Evolutionary conservation across 1,139 yeast species (phyloP).

Genomic region (Geotrichum bryndzae): DNA sequence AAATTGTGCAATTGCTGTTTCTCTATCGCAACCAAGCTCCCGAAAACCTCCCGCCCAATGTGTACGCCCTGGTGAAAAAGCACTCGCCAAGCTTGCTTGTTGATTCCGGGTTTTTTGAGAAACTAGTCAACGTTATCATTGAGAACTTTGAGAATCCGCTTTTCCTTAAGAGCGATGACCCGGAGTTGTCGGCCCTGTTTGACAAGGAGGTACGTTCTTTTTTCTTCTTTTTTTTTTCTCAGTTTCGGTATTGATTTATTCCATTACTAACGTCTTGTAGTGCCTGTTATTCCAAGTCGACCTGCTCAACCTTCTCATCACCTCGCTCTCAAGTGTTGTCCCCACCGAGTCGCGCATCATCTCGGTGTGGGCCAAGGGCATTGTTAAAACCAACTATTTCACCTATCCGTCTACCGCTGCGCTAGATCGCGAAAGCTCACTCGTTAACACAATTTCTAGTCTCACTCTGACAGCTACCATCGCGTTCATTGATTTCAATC

Average conservation of each 20-base stretch:
- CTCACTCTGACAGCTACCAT: conserved; percentile 28
- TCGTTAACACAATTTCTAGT: conserved; percentile 18
- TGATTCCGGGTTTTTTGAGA: conserved; percentile 22
- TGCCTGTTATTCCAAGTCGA: conserved; percentile 19
- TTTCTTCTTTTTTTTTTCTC: not conserved
- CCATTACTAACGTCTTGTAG: not conserved
- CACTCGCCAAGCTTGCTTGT: conserved; percentile 27
- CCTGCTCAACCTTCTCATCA: conserved; percentile 29
- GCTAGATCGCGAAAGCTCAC: conserved; percentile 6
- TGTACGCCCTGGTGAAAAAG: conserved; percentile 12
- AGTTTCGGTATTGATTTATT: not conserved
- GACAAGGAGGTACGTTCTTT: conserved; percentile 18
- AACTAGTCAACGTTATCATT: conserved; percentile 19
- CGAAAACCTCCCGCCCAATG: conserved; percentile 3
- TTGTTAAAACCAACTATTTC: conserved; percentile 43
- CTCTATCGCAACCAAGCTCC: conserved; percentile 12
- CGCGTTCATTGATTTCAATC: conserved; percentile 32
- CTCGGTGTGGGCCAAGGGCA: conserved; percentile 52
- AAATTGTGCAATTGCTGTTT: conserved; percentile 21
- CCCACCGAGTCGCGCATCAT: conserved; percentile 33
- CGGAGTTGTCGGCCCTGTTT: conserved; percentile 15
- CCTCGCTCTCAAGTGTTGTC: conserved; percentile 28
- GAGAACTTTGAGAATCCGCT: conserved; percentile 17
- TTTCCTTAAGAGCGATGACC: conserved; percentile 17
- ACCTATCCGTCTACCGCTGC: conserved; percentile 29